Percentiles rank a stretch among this genome's conserved stretches.
Evolutionary conservation across 2,329 filamentous ascomycete species (phyloP).

Genomic region (Penicillium sp.): DNA sequence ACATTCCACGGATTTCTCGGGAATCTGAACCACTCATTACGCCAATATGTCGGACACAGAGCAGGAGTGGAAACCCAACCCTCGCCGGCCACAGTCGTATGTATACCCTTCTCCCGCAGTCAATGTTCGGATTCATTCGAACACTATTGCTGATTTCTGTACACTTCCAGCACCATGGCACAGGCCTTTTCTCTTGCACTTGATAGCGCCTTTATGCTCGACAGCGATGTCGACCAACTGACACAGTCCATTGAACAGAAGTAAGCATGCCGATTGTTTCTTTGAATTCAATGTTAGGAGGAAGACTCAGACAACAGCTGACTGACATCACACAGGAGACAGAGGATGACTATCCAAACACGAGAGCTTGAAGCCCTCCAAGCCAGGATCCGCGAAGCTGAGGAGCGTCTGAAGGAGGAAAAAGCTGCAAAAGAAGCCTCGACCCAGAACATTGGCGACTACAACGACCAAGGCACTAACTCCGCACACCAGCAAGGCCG

Average conservation of each 20-base stretch:
- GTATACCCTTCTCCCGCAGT: constrained; percentile 26
- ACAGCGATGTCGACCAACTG: constrained; percentile 70
- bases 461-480: constrained; percentile 12
- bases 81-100: constrained; percentile 75
- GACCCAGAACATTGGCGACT: constrained; percentile 10
- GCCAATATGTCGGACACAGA: constrained; percentile 58
- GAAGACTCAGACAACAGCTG: neutral
- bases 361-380: constrained; percentile 84
- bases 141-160: neutral
- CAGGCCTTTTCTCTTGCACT: constrained; percentile 81
- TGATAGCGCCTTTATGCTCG: constrained; percentile 84
- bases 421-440: constrained; percentile 9
- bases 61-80: constrained; percentile 73
- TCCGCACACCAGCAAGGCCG: constrained; percentile 16
- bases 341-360: constrained; percentile 68
- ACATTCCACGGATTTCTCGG: constrained; percentile 12
- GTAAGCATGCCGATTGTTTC: constrained; percentile 49
- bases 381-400: constrained; percentile 76
- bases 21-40: constrained; percentile 5
- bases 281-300: neutral
- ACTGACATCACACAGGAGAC: constrained; percentile 59
- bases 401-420: constrained; percentile 61
- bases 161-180: constrained; percentile 67
- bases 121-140: neutral
- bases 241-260: constrained; percentile 74